Evolutionary conservation across 371 early-diverging fungal species (phyloP).

Genomic region (Mortierella sp.): DNA sequence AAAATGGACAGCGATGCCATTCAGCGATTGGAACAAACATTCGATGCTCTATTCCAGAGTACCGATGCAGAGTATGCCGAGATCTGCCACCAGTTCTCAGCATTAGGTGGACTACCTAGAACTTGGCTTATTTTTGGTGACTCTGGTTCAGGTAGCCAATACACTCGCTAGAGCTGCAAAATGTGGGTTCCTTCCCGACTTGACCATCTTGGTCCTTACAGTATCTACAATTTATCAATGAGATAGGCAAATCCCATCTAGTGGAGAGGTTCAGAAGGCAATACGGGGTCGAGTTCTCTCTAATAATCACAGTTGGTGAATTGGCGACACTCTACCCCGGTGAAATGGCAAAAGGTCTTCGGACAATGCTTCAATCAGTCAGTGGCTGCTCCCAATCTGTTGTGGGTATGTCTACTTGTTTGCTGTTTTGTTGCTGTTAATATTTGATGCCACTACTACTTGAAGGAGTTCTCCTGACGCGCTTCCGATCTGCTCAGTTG

Average conservation of each 20-base stretch:
- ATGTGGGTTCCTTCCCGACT: neutral
- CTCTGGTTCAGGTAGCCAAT: slow-evolving; percentile 32
- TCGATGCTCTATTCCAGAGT: slow-evolving; percentile 39
- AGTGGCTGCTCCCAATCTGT: slow-evolving; percentile 14
- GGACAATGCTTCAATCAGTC: slow-evolving; percentile 30
- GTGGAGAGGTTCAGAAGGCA: slow-evolving; percentile 22
- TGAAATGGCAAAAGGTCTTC: slow-evolving; percentile 41
- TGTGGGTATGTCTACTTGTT: neutral
- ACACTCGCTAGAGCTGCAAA: too few relatives aligned
- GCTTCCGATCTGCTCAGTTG: slow-evolving; percentile 27
- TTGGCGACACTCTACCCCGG: slow-evolving; percentile 46
- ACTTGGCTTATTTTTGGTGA: slow-evolving; percentile 47
- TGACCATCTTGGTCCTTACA: neutral
- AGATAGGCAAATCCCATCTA: slow-evolving; percentile 33
- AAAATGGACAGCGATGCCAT: slow-evolving; percentile 24
- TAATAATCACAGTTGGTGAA: slow-evolving; percentile 38
- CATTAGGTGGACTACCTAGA: slow-evolving; percentile 36
- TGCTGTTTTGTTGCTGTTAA: neutral
- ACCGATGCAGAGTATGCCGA: slow-evolving; percentile 12
- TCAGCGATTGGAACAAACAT: slow-evolving; percentile 43
- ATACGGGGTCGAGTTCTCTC: slow-evolving; percentile 19
- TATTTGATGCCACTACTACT: neutral
- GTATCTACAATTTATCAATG: neutral
- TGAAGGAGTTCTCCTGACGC: neutral
- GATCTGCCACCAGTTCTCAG: slow-evolving; percentile 22